Base-by-base conservation (phyloP, 371 early-diverging fungal species). In the Syncephalastrum contaminatum region DNA sequence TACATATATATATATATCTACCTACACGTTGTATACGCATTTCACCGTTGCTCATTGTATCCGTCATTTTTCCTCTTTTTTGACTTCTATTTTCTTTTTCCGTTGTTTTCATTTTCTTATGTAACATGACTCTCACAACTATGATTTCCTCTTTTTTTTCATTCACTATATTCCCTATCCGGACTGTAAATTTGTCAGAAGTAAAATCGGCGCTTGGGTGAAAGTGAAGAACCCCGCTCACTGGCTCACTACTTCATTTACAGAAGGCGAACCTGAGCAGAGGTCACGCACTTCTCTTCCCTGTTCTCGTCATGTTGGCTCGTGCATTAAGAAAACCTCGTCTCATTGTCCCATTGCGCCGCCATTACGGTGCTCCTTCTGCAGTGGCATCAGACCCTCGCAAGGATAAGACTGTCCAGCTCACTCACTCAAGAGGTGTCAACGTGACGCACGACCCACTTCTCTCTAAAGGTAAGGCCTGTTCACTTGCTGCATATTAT, bases 401-500 rank as follows among this genome's bases (percentile, higher is more conserved):
- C 58, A 67, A 73, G 63, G 82, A 82, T 50, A 79, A 77, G 44
- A 82, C 71, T 50, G 78, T 82, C 27, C 76, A 77, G 39, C 59
- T 76, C 6, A 80, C 76, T 10, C 62, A 69, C 46, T 75, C 72
- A 18, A 73, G 76, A 63, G 82, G 82, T 61, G 76, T 80, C 54
- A 78, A 75, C 55, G 67, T 82, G 48, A 69, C 77, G 50, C 82
- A 82, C 45, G 82, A 82, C 54, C 82, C 82, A 3, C 53, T 82
- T 8, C 67, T 82, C 10, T 80, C 80, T 24, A 82, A 82, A 64
- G 74, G 73, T 67, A 62, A 47, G 8, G 36, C 45, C 21, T 36
- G 39, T 22, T 12, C 15, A 30, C 16, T 27, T 6, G 45, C 7
- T 48, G 21, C n/a, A 13, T 30, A 30, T 30, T 2, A 12, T 5